phyloP scores from a whole-genome alignment of 345 rosid species.

The Eucalyptus pumila region DNA sequence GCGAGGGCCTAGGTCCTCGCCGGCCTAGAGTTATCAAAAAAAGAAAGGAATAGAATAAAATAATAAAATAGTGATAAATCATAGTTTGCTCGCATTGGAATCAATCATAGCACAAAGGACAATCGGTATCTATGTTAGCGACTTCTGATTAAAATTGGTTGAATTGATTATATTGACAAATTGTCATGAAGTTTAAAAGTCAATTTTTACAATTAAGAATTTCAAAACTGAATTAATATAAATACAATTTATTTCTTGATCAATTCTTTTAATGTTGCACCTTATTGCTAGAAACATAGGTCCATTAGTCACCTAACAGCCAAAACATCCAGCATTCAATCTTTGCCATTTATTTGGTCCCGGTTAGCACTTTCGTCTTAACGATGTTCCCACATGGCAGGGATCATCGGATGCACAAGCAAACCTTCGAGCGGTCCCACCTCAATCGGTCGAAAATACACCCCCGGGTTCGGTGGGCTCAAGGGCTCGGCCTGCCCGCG shows the following conservation, averaged over 20 bases:
- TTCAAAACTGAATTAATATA: fast-evolving
- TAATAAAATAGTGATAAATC: too few relatives aligned
- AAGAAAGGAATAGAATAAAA: too few relatives aligned
- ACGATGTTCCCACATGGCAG: not conserved
- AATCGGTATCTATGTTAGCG: fast-evolving
- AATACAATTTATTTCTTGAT: too few relatives aligned
- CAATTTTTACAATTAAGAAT: too few relatives aligned
- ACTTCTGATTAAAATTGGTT: too few relatives aligned
- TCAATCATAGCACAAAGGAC: fast-evolving
- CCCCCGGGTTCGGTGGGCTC: not conserved
- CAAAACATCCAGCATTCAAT: not conserved
- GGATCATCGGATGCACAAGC: not conserved
- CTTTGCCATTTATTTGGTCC: not conserved
- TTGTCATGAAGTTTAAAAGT: fast-evolving
- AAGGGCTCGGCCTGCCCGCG: not conserved
- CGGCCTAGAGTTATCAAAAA: too few relatives aligned
- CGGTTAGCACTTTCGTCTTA: not conserved
- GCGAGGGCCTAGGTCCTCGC: not conserved
- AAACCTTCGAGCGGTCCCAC: not conserved
- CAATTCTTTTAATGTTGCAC: not conserved
- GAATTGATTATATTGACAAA: too few relatives aligned
- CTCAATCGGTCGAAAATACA: not conserved
- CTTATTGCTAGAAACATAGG: not conserved
- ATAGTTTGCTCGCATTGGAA: too few relatives aligned
- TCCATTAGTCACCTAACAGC: not conserved